Percentiles rank a stretch among this genome's conserved stretches.
Evolutionary conservation across 2,329 filamentous ascomycete genomes (phyloP).

Genomic region (Aspergillus sp.): DNA sequence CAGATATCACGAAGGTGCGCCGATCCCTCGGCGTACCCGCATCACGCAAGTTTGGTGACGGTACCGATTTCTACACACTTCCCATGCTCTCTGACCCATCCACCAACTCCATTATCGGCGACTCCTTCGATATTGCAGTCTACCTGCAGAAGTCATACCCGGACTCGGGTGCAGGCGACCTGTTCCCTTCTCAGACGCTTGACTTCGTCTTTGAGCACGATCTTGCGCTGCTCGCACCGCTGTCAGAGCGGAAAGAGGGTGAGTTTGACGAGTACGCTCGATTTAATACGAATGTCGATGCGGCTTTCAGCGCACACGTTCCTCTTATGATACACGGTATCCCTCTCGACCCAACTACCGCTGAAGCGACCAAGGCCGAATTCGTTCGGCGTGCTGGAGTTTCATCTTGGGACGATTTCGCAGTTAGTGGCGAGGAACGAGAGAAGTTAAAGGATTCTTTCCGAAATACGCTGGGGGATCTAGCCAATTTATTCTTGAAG

Average conservation of each 20-base stretch:
- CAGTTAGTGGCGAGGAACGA: constrained; percentile 34
- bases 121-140: constrained; percentile 60
- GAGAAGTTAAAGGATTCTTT: constrained; percentile 36
- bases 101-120: constrained; percentile 44
- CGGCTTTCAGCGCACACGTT: constrained; percentile 44
- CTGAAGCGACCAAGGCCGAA: constrained; percentile 40
- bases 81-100: constrained; percentile 49
- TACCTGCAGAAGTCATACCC: constrained; percentile 52
- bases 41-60: constrained; percentile 50
- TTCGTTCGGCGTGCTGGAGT: constrained; percentile 45
- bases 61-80: constrained; percentile 54
- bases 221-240: constrained; percentile 28
- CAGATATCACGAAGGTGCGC: constrained; percentile 47
- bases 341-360: constrained; percentile 47
- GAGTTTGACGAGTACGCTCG: constrained; percentile 35
- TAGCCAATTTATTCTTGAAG: constrained; percentile 38
- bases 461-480: constrained; percentile 32
- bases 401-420: constrained; percentile 34
- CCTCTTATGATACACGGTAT: constrained; percentile 37
- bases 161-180: constrained; percentile 34
- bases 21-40: constrained; percentile 41
- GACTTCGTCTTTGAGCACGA: constrained; percentile 34
- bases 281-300: constrained; percentile 50
- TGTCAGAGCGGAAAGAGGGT: constrained; percentile 26
- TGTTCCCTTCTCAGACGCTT: constrained; percentile 44